phyloP scores from a whole-genome alignment of 495 filamentous ascomycete genomes.

The Penicillium lividum region DNA sequence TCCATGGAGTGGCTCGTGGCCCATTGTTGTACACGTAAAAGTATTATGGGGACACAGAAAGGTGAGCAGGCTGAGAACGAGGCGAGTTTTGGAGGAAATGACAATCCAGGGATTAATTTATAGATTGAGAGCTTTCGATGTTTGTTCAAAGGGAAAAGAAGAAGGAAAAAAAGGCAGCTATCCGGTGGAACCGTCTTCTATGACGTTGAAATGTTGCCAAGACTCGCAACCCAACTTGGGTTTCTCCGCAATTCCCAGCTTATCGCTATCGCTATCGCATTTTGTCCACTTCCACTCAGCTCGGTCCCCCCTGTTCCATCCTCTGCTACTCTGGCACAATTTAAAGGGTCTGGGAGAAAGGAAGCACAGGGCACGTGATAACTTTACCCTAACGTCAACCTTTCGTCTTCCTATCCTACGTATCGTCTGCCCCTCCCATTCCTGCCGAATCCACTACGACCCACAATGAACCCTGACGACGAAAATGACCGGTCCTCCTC shows the following conservation, averaged over 20 bases:
- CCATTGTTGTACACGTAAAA: conserved; percentile 24
- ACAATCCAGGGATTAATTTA: neutral
- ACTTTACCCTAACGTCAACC: neutral
- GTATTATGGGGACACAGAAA: neutral
- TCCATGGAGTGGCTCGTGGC: conserved; percentile 60
- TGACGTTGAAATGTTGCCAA: conserved; percentile 34
- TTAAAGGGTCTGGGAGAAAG: neutral
- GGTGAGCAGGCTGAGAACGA: neutral
- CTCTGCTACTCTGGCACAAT: neutral
- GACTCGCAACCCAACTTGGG: conserved; percentile 11
- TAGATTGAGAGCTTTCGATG: neutral
- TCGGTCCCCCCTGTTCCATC: conserved; percentile 3
- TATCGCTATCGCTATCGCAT: conserved; percentile 25
- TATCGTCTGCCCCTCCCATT: conserved; percentile 16
- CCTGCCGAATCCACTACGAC: conserved; percentile 13
- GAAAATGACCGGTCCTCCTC: conserved; percentile 40
- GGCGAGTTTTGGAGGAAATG: neutral
- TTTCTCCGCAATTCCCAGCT: conserved; percentile 23
- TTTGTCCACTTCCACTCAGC: conserved; percentile 14
- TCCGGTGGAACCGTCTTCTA: conserved; percentile 28
- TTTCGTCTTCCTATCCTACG: neutral
- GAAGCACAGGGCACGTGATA: neutral
- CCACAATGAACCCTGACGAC: conserved; percentile 35
- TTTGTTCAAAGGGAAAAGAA: neutral
- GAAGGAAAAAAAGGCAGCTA: conserved; percentile 12